phyloP scores from a whole-genome alignment of 768 basidiomycete species.

The Pisolithus sp. region DNA sequence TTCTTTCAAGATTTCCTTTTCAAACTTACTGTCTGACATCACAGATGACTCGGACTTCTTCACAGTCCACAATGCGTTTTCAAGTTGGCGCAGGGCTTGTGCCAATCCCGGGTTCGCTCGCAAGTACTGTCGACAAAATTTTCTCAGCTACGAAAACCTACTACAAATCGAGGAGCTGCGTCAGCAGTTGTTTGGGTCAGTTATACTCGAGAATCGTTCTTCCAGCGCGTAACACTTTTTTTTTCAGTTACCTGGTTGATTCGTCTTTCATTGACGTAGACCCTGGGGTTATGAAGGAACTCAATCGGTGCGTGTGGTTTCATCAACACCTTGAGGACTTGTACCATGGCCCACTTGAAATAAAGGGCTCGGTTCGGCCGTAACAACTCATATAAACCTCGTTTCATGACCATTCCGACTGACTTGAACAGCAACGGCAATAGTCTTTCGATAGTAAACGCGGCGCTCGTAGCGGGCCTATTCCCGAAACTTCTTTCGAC shows the following conservation, averaged over 20 bases:
- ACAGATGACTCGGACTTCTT: slow-evolving; percentile 92
- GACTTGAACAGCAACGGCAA: slow-evolving; percentile 64
- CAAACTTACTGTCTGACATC: slow-evolving; percentile 1
- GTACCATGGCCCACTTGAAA: slow-evolving; percentile 3
- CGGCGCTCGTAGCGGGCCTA: slow-evolving; percentile 77
- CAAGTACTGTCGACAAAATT: slow-evolving; percentile 76
- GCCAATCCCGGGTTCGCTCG: slow-evolving; percentile 54
- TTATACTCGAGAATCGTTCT: slow-evolving; percentile 1
- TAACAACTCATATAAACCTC: slow-evolving; percentile 42
- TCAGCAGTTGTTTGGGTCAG: slow-evolving; percentile 77
- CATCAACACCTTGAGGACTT: not conserved
- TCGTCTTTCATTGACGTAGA: slow-evolving; percentile 77
- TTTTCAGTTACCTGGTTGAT: slow-evolving; percentile 74
- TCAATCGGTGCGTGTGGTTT: slow-evolving; percentile 47
- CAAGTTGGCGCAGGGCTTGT: slow-evolving; percentile 77
- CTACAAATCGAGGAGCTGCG: slow-evolving; percentile 95
- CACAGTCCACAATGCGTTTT: slow-evolving; percentile 86
- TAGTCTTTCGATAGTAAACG: slow-evolving; percentile 64
- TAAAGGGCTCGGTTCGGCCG: slow-evolving; percentile 69
- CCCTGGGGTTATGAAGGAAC: slow-evolving; percentile 54
- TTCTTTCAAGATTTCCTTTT: not conserved
- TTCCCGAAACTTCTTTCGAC: slow-evolving; percentile 85
- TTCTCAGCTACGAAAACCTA: slow-evolving; percentile 85
- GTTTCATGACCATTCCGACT: slow-evolving; percentile 69
- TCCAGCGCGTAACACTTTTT: slow-evolving; percentile 2